Evolutionary conservation across 2,329 filamentous ascomycete species (phyloP).

Genomic region (Orbilia quercus): DNA sequence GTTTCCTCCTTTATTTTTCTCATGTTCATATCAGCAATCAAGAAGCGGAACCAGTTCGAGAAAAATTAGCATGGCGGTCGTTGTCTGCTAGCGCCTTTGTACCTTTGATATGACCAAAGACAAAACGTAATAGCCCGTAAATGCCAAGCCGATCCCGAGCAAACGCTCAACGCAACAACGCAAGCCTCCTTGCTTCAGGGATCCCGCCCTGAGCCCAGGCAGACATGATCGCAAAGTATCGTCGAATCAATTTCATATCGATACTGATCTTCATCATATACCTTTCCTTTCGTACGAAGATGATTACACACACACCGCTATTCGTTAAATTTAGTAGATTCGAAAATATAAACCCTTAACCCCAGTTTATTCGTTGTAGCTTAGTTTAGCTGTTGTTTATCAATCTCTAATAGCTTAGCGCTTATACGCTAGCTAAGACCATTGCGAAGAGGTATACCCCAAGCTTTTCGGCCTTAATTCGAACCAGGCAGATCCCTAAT

Average conservation of each 20-base stretch:
- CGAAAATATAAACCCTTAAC: too few species aligned
- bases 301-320: too few species aligned
- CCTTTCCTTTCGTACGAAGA: not conserved
- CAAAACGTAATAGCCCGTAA: constrained; percentile 34
- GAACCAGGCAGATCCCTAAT: constrained; percentile 17
- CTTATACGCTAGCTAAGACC: not conserved
- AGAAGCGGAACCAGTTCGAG: constrained; percentile 25
- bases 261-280: too few species aligned
- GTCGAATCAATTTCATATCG: too few species aligned
- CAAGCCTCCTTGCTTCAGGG: too few species aligned
- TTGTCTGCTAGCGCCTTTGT: too few species aligned
- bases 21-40: constrained; percentile 13
- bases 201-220: too few species aligned
- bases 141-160: constrained; percentile 39
- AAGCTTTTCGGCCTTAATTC: not conserved
- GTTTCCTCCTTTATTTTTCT: not conserved
- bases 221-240: too few species aligned
- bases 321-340: too few species aligned
- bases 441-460: too few species aligned
- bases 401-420: constrained; percentile 1
- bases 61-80: not conserved
- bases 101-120: constrained; percentile 41
- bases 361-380: too few species aligned
- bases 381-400: too few species aligned
- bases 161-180: constrained; percentile 42